phyloP scores from a whole-genome alignment of 2,329 filamentous ascomycete species.

The Didymella exigua region DNA sequence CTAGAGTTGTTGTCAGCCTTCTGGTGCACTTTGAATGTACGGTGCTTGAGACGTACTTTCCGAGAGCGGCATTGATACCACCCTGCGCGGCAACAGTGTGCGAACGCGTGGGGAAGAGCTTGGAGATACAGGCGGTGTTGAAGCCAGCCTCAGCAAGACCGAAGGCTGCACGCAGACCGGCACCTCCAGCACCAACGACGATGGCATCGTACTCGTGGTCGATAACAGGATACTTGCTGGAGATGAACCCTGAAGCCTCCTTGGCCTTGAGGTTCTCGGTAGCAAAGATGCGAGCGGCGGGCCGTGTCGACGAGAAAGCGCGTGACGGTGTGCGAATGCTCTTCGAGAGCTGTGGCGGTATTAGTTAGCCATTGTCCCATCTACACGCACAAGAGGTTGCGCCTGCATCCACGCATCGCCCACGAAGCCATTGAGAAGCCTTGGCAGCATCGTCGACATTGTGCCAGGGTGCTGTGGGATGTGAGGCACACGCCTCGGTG shows the following conservation, averaged over 20 bases:
- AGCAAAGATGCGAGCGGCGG: conserved; percentile 82
- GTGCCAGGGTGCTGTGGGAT: conserved; percentile 25
- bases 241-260: conserved; percentile 86
- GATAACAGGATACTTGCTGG: conserved; percentile 93
- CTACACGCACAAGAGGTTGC: not conserved
- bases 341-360: conserved; percentile 63
- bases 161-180: conserved; percentile 81
- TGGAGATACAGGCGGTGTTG: conserved; percentile 85
- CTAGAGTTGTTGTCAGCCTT: conserved; percentile 38
- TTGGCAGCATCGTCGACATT: conserved; percentile 1
- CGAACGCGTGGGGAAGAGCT: conserved; percentile 84
- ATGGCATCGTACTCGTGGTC: conserved; percentile 99
- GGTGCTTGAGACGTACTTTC: conserved; percentile 61
- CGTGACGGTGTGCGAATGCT: conserved; percentile 69
- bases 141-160: conserved; percentile 87
- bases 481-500: conserved; percentile 35
- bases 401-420: not conserved
- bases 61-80: conserved; percentile 85
- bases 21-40: not conserved
- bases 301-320: conserved; percentile 85
- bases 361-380: conserved; percentile 39
- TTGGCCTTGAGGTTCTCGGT: conserved; percentile 87
- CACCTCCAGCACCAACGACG: conserved; percentile 84
- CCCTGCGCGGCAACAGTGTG: conserved; percentile 80
- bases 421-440: conserved; percentile 3